Conservation (phyloP, 2,329 filamentous ascomycete genomes). For the Aspergillus chevalieri region DNA sequence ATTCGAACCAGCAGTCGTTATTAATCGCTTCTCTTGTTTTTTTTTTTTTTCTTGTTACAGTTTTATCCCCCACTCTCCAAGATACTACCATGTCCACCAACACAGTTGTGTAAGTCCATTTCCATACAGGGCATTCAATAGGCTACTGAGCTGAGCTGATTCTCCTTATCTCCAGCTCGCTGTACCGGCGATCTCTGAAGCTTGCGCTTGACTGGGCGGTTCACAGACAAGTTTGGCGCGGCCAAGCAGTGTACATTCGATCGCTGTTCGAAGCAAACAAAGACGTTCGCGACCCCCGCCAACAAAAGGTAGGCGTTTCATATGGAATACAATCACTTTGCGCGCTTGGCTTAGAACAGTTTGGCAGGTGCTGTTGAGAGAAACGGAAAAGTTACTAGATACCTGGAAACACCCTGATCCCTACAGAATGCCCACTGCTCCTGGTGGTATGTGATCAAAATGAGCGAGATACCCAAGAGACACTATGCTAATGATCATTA, state of each 20-base stretch:
- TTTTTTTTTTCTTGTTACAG: background rate
- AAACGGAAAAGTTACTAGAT: constrained; percentile 81
- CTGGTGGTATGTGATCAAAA: constrained; percentile 63
- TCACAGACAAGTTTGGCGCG: constrained; percentile 86
- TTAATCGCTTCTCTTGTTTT: background rate
- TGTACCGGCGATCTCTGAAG: constrained; percentile 91
- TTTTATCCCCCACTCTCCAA: background rate
- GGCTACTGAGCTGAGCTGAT: constrained; percentile 19
- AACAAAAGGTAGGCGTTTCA: constrained; percentile 62
- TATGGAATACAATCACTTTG: constrained; percentile 13
- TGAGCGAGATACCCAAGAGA: background rate
- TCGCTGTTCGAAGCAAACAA: constrained; percentile 92
- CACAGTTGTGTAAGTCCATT: constrained; percentile 32
- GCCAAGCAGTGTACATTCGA: constrained; percentile 92
- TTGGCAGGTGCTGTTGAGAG: constrained; percentile 67
- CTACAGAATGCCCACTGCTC: constrained; percentile 80
- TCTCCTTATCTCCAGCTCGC: constrained; percentile 43
- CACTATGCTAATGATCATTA: constrained; percentile 10
- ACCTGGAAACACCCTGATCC: constrained; percentile 98
- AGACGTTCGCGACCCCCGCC: constrained; percentile 73
- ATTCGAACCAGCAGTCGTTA: background rate
- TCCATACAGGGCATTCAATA: background rate
- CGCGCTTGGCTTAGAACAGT: background rate
- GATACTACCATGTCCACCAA: constrained; percentile 28
- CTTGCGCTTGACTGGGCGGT: constrained; percentile 93